These are phyloP conservation scores for Calocybe gangraenosa DNA, from an alignment of 768 basidiomycete genomes.

Conservation along the genomic window DNA sequence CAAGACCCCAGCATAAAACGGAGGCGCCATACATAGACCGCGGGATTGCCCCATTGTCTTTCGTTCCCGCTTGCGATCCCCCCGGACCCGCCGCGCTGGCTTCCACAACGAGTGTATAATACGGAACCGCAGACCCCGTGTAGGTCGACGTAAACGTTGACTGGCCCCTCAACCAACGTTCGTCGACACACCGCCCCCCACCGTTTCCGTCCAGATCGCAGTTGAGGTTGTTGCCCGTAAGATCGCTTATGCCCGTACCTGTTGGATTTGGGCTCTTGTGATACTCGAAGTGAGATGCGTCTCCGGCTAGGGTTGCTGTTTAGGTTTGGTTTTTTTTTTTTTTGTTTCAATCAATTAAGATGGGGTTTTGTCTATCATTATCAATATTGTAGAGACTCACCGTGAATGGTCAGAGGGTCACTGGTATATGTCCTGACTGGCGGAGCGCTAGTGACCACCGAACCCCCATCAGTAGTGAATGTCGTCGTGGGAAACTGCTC, in stretches of 20 bases:
- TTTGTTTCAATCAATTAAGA: no score
- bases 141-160: neutral
- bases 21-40: no score
- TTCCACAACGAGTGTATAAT: neutral
- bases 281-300: neutral
- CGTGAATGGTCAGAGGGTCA: slow-evolving; percentile 1
- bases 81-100: neutral
- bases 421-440: slow-evolving; percentile 6
- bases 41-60: neutral
- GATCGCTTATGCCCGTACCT: neutral
- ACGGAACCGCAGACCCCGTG: neutral
- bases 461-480: slow-evolving; percentile 1
- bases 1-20: no score
- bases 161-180: neutral
- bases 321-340: no score
- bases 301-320: neutral
- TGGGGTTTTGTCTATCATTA: no score
- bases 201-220: neutral
- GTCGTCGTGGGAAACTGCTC: slow-evolving; percentile 3
- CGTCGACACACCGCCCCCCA: neutral
- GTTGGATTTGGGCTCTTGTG: neutral
- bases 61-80: neutral
- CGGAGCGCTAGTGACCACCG: neutral
- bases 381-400: neutral
- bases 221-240: neutral